phyloP scores from a whole-genome alignment of 306 rosid genomes.

The Vigna reflexopilosa region DNA sequence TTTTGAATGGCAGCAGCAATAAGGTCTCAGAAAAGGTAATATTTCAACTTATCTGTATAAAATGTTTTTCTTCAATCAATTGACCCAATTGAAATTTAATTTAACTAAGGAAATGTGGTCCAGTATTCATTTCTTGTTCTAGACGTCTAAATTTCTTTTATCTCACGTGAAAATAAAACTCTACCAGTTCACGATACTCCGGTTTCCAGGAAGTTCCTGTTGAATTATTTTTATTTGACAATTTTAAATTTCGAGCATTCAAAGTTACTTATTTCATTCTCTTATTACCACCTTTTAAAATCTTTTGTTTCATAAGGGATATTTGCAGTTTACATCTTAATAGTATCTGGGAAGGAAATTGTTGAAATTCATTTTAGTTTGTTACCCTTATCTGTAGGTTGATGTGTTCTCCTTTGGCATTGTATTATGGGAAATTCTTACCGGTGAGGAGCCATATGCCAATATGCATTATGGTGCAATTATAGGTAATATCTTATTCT shows the following conservation, averaged over 20 bases:
- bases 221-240: constrained; percentile 7
- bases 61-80: constrained; percentile 18
- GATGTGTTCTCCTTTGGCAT: constrained; percentile 95
- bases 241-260: not conserved
- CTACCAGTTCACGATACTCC: constrained; percentile 13
- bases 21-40: constrained; percentile 94
- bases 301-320: constrained; percentile 14
- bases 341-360: not conserved
- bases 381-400: constrained; percentile 59
- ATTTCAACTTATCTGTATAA: constrained; percentile 24
- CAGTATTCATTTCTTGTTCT: constrained; percentile 23
- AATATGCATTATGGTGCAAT: constrained; percentile 98
- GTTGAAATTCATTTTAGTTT: constrained; percentile 27
- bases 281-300: not conserved
- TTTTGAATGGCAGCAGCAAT: constrained; percentile 88
- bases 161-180: not conserved
- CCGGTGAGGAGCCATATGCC: constrained; percentile 97
- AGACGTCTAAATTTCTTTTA: constrained; percentile 21
- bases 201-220: constrained; percentile 26
- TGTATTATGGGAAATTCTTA: constrained; percentile 94
- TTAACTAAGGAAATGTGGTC: constrained; percentile 20
- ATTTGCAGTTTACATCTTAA: constrained; percentile 10
- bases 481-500: constrained; percentile 61
- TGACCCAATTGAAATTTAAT: constrained; percentile 7
- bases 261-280: constrained; percentile 18